Base-by-base conservation (phyloP, 2,329 filamentous ascomycete genomes). In the Ceratocystis harringtonii region DNA sequence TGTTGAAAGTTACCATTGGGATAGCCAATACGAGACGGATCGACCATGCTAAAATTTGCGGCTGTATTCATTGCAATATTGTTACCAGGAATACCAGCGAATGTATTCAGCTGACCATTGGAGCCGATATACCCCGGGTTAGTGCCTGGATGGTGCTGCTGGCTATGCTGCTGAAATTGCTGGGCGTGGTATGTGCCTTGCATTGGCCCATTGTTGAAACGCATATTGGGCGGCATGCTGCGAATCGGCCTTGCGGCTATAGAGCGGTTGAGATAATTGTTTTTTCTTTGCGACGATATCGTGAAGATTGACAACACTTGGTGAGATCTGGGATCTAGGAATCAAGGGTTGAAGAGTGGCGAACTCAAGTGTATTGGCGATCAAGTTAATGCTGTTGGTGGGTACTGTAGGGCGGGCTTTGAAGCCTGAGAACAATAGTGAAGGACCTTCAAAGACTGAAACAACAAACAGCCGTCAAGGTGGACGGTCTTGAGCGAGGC, bases 71-170 rank as follows among this genome's bases (percentile, higher is more conserved):
- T 81, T 67, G 85, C 77, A 69, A 89, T 80, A 8, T 78, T 75
- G 69, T 79, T 80, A 67, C 77, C 79, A 70, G 81, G 83, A 12
- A 81, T 79, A 25, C 55, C 41, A 22, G 81, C 79, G 72, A 90
- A 90, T 2, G 86, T 84, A 70, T 84, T 87, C 69, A 88, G 81
- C 72, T 81, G 81, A 62, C 83, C 80, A 73, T 86, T 88, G 68
- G 85, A 82, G 70, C 82, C 85, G 68, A 85, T 83, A 74, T 94
- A 95, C 66, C 80, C 82, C 62, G 88, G 84, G 73, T 89, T 88
- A 67, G 81, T 80, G 69, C 82, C 81, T n/a, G 76, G 77, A 65
- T 78, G 77, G 68, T 80, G 81, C 45, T 75, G 76, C 63, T 75
- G 76, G 69, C 82, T 81, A 57, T 78, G 76, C 70, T 82, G 80